Conservation (phyloP, 345 rosid species). For the Moricandia moricandioides region DNA sequence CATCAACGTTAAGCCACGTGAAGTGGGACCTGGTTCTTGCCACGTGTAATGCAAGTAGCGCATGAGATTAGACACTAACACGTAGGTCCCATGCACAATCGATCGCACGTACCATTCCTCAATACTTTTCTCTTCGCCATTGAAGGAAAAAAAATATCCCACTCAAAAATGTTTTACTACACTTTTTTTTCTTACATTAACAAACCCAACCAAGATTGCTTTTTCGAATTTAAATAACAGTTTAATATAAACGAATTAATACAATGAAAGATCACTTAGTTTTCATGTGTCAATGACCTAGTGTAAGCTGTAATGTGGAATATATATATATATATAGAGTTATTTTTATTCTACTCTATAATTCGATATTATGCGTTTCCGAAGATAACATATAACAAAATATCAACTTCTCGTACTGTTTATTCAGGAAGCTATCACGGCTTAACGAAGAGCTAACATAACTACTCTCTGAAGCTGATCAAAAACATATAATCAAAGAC, state of each 20-base stretch:
- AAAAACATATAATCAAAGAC: neutral
- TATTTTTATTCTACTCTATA: neutral
- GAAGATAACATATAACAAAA: neutral
- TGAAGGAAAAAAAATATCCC: neutral
- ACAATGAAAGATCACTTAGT: neutral
- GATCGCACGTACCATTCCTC: slow-evolving; percentile 27
- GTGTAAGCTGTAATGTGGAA: neutral
- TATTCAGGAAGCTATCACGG: neutral
- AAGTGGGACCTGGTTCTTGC: slow-evolving; percentile 10
- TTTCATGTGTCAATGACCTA: neutral
- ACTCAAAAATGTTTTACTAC: neutral
- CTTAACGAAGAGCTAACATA: neutral
- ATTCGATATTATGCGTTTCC: neutral
- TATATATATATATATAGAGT: neutral
- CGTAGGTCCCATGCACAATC: slow-evolving; percentile 31
- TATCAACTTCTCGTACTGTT: neutral
- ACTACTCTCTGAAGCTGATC: slow-evolving; percentile 1
- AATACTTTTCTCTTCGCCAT: neutral
- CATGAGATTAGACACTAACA: slow-evolving; percentile 40
- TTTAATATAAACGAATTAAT: neutral
- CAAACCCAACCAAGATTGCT: slow-evolving; percentile 12
- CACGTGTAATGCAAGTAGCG: slow-evolving; percentile 25
- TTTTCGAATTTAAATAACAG: neutral
- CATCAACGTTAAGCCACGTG: slow-evolving; percentile 25
- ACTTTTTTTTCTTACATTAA: neutral